Evolutionary conservation across 2,329 filamentous ascomycete genomes (phyloP), one percentile per base, ranked within the genome.

Genomic region (Cordyceps tenuipes): DNA sequence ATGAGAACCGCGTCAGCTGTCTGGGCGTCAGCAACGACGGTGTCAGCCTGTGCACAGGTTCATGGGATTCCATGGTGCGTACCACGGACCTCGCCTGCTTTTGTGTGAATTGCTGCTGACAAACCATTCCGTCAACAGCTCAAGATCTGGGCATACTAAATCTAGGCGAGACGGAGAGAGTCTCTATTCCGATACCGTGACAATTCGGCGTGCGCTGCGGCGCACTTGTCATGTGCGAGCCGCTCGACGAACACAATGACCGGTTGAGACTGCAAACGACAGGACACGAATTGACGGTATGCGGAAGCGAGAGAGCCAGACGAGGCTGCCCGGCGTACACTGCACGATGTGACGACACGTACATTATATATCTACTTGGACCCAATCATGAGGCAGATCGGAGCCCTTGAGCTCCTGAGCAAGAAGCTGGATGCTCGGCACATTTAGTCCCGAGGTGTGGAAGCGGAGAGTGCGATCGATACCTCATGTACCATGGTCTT

Each of bases 1-100:
- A 99, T 76, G 93, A 97, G 77, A 99, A 99, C 81, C 89, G 94
- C 67, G 94, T 99, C 73, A 97, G 93, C 84, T 99, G 94, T 77
- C 80, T 99, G 72, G 94, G 94, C 66, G 94, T 99, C 68, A 97
- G 93, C 82, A 97, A 97, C 75, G 94, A 99, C 72, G 94, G 93
- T 64, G 96, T 97, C 79, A 97, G 93, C 80, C 82, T 99, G 79
- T 97, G 94, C 84, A 99, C 94, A 71, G 94, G 94, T 75, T 99
- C 94, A 67, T 99, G 94, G 94, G 94, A 99, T 79, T 97, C 94
- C 70, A 83, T 96, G 82, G 94, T 97, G 84, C 79, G 91, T 83
- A 60, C n/a, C 47, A n/a, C 23, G 10, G 9, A 6, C 17, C 17
- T 31, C 23, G 39, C 17, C 5, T 8, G 26, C 17, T 21, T 12